Base-by-base conservation (phyloP, 139 green algal species). In the Eudorina sp. region DNA sequence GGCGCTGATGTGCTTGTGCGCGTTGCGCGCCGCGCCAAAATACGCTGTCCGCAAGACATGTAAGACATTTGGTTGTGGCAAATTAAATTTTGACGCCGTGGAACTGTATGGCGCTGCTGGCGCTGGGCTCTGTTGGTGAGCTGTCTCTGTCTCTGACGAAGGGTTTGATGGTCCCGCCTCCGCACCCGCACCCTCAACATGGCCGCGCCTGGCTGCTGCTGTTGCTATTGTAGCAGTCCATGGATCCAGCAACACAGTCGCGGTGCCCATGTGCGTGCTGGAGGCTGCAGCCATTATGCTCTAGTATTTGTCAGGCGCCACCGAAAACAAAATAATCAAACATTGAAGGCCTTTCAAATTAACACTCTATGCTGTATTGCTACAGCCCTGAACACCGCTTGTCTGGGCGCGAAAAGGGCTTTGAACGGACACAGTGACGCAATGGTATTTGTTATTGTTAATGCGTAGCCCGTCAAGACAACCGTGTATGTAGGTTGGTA, bases 201-300 rank as follows among this genome's bases (percentile, higher is more conserved):
- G 21, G 36, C 76, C 51, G 25, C 70, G 31, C 6, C 19, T 53
- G 36, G 55, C 51, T 38, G 79, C 79, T 21, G 41, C 40, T 31
- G 58, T 43, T 8, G 79, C 79, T 5, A 45, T 43, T 2, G 55
- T 8, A 7, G 79, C 41, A 4, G 58, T 85, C 79, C 79, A 85
- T 21, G 79, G 79, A 38, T 85, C 79, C 9, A 85, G 41, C 3
- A 85, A 11, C 3, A 83, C 46, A 8, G 45, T 62, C 18, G n/a
- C n/a, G n/a, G n/a, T n/a, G n/a, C n/a, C n/a, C n/a, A n/a, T n/a
- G n/a, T n/a, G n/a, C n/a, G n/a, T n/a, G n/a, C n/a, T n/a, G n/a
- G n/a, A n/a, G n/a, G n/a, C n/a, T n/a, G n/a, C n/a, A n/a, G n/a
- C n/a, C n/a, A n/a, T n/a, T n/a, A n/a, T n/a, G n/a, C n/a, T n/a